A percentile compares a stretch with the other conserved stretches of the same genome.
These are phyloP conservation scores for Zalaria obscura DNA, from an alignment of 2,329 filamentous ascomycete species.

Conservation along the genomic window DNA sequence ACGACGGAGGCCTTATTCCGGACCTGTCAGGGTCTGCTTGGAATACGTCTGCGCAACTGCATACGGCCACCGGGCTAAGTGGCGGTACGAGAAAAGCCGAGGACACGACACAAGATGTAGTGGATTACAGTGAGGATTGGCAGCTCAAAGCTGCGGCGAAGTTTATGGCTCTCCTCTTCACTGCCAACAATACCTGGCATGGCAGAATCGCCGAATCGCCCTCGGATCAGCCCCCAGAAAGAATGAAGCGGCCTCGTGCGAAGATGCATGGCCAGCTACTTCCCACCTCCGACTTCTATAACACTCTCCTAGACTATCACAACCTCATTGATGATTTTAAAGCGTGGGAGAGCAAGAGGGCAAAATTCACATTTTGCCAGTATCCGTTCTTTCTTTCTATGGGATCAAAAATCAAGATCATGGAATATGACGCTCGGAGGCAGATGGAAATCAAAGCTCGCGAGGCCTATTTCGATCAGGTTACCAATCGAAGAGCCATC, in stretches of 20 bases:
- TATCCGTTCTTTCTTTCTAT: conserved; percentile 88
- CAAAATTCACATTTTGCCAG: conserved; percentile 77
- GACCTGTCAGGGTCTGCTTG: conserved; percentile 53
- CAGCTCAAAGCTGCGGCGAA: conserved; percentile 70
- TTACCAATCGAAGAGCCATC: conserved; percentile 58
- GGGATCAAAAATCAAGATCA: conserved; percentile 79
- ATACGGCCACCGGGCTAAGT: conserved; percentile 55
- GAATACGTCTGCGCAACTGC: conserved; percentile 51
- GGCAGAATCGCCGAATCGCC: conserved; percentile 4
- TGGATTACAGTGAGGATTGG: conserved; percentile 72
- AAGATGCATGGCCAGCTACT: conserved; percentile 50
- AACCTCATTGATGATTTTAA: conserved; percentile 80
- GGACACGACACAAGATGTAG: conserved; percentile 36
- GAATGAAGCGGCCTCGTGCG: conserved; percentile 23
- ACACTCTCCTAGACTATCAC: conserved; percentile 71
- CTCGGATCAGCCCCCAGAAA: conserved; percentile 5
- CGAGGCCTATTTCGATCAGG: conserved; percentile 82
- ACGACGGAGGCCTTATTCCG: conserved; percentile 56
- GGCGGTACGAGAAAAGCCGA: conserved; percentile 31
- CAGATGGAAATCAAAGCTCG: conserved; percentile 84
- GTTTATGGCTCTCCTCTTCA: conserved; percentile 67
- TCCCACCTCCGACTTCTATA: conserved; percentile 76
- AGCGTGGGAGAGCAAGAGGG: conserved; percentile 62
- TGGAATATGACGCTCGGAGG: conserved; percentile 74
- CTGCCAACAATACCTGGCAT: conserved; percentile 53